Conservation (phyloP, 2,329 filamentous ascomycete genomes). For the Aspergillus hiratsukae region DNA sequence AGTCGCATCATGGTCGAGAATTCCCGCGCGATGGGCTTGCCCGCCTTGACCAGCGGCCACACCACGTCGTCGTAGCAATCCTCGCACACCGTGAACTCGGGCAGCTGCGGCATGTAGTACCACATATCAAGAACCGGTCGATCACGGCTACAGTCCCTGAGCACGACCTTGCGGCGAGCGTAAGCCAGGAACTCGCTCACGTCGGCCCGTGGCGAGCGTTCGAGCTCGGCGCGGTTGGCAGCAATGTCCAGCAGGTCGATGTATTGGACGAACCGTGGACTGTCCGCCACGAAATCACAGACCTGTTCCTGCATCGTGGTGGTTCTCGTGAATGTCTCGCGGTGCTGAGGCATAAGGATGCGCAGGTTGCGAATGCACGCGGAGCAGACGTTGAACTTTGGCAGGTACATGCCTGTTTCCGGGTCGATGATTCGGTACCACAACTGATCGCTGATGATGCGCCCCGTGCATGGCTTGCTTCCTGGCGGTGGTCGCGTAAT, state of each 20-base stretch:
- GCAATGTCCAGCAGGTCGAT: conserved; percentile 54
- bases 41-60: conserved; percentile 58
- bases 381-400: conserved; percentile 70
- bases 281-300: conserved; percentile 66
- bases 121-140: conserved; percentile 63
- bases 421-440: conserved; percentile 77
- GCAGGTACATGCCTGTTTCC: conserved; percentile 57
- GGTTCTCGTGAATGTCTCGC: conserved; percentile 57
- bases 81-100: conserved; percentile 76
- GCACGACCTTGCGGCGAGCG: conserved; percentile 54
- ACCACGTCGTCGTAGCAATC: conserved; percentile 81
- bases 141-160: conserved; percentile 63
- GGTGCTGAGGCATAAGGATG: conserved; percentile 67
- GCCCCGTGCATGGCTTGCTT: conserved; percentile 55
- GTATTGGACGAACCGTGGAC: conserved; percentile 53
- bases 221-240: conserved; percentile 38
- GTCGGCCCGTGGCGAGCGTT: conserved; percentile 42
- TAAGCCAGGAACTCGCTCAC: conserved; percentile 60
- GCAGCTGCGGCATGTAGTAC: conserved; percentile 72
- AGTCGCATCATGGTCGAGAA: conserved; percentile 60
- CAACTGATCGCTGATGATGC: conserved; percentile 51
- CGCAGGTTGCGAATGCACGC: conserved; percentile 70
- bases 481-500: conserved; percentile 61
- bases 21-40: conserved; percentile 56
- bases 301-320: conserved; percentile 47